Percentiles rank a stretch among this genome's conserved stretches.
phyloP scores from a whole-genome alignment of 1,284 basidiomycete species.

The Hymenochaete sp. region DNA sequence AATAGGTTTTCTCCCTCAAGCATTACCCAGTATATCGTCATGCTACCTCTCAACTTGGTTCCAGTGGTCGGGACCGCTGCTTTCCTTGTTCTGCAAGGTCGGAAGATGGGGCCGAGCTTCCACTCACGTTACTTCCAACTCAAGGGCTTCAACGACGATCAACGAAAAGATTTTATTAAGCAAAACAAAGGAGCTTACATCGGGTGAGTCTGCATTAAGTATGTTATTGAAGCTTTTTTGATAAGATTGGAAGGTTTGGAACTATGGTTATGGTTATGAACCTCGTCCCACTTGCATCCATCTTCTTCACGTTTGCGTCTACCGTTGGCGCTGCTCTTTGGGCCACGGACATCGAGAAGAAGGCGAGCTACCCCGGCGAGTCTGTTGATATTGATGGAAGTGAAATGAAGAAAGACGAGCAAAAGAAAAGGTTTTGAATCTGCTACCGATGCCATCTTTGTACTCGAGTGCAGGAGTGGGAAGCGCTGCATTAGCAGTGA shows the following conservation, averaged over 20 bases:
- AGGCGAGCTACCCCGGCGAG: conserved; percentile 20
- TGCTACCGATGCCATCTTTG: no score
- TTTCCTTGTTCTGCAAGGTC: conserved; percentile 40
- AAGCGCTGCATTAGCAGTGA: no score
- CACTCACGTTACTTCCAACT: conserved; percentile 66
- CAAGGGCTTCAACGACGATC: conserved; percentile 42
- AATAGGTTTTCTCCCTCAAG: conserved; percentile 15
- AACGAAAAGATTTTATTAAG: conserved; percentile 45
- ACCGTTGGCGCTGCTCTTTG: conserved; percentile 66
- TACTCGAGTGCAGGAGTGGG: no score
- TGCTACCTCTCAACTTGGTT: conserved; percentile 56
- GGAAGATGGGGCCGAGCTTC: conserved; percentile 49
- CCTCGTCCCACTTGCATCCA: conserved; percentile 51
- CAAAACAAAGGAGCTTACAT: conserved; percentile 36
- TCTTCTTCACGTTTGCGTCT: conserved; percentile 45
- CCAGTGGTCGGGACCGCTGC: conserved; percentile 59
- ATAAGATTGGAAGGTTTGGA: conserved; percentile 40
- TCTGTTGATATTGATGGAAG: conserved; percentile 9
- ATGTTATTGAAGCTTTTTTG: not conserved
- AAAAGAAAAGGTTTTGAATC: not conserved
- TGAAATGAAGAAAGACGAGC: not conserved
- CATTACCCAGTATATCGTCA: conserved; percentile 39
- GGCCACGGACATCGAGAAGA: conserved; percentile 54
- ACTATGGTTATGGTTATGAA: conserved; percentile 49
- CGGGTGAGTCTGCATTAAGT: conserved; percentile 29